Conservation (phyloP, 2,329 filamentous ascomycete species). For the Aureobasidium lini region DNA sequence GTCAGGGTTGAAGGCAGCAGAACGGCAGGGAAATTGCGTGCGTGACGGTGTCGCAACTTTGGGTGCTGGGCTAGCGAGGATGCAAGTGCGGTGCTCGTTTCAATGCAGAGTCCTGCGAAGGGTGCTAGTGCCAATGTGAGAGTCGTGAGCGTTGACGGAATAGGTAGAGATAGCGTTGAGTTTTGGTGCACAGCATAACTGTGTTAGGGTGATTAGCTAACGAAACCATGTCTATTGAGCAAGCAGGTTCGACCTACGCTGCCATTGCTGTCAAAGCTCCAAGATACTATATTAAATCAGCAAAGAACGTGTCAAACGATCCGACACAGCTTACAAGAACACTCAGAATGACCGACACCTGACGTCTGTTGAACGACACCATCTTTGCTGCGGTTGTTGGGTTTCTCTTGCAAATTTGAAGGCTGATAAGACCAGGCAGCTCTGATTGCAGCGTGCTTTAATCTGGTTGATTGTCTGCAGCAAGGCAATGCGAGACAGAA, state of each 20-base stretch:
- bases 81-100: conserved; percentile 29
- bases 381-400: background rate
- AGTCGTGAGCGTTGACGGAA: conserved; percentile 34
- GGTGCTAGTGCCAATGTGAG: conserved; percentile 36
- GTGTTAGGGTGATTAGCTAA: background rate
- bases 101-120: conserved; percentile 36
- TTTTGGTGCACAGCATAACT: conserved; percentile 26
- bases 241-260: conserved; percentile 20
- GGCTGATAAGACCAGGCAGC: background rate
- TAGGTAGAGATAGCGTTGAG: conserved; percentile 33
- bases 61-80: conserved; percentile 20
- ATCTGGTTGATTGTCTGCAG: background rate
- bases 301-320: background rate
- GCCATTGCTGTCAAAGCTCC: conserved; percentile 33
- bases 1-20: conserved; percentile 24
- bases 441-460: background rate
- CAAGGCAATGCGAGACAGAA: background rate
- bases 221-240: background rate
- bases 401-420: background rate
- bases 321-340: conserved; percentile 25
- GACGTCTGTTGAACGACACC: conserved; percentile 27
- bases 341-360: conserved; percentile 32
- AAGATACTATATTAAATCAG: conserved; percentile 30
- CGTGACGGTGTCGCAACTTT: conserved; percentile 24
- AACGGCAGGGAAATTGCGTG: conserved; percentile 28